A percentile compares a stretch with the other conserved stretches of the same genome.
These are phyloP conservation scores for Salix caprea DNA, from an alignment of 345 rosid genomes.

Conservation along the genomic window DNA sequence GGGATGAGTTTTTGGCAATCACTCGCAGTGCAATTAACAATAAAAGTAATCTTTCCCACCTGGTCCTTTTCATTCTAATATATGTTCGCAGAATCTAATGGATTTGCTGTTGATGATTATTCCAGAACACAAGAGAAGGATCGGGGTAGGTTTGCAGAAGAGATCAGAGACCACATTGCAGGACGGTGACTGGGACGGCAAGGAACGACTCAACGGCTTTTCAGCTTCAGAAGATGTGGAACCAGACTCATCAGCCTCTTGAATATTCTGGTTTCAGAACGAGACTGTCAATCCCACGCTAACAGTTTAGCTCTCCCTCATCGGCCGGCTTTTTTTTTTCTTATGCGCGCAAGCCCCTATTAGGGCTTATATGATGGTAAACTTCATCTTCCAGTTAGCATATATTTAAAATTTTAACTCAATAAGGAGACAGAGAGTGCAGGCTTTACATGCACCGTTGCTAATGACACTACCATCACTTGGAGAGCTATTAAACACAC, in stretches of 20 bases:
- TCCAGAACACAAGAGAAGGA: conserved; percentile 73
- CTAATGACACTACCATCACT: conserved; percentile 9
- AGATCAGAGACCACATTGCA: conserved; percentile 26
- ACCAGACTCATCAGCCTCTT: conserved; percentile 46
- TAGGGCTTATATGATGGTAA: conserved; percentile 30
- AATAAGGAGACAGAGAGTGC: conserved; percentile 17
- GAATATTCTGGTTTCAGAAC: conserved; percentile 3
- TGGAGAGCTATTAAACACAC: background rate
- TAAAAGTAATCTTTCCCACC: conserved; percentile 53
- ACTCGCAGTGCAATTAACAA: conserved; percentile 80
- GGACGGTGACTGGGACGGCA: conserved; percentile 41
- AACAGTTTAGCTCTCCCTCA: conserved; percentile 16
- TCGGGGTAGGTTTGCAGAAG: conserved; percentile 40
- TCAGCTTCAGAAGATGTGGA: conserved; percentile 49
- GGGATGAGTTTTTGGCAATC: conserved; percentile 85
- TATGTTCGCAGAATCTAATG: background rate
- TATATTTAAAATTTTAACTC: conserved; percentile 14
- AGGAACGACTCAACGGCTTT: conserved; percentile 32
- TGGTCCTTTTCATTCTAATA: background rate
- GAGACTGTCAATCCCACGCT: conserved; percentile 21
- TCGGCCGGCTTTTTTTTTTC: conserved; percentile 17
- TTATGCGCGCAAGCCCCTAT: conserved; percentile 26
- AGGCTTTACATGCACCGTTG: conserved; percentile 9
- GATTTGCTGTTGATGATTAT: background rate
- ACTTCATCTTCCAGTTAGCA: conserved; percentile 12